Evolutionary conservation across 2,329 filamentous ascomycete genomes (phyloP), one percentile per base, ranked within the genome.

Genomic region (Penicillium sp.): DNA sequence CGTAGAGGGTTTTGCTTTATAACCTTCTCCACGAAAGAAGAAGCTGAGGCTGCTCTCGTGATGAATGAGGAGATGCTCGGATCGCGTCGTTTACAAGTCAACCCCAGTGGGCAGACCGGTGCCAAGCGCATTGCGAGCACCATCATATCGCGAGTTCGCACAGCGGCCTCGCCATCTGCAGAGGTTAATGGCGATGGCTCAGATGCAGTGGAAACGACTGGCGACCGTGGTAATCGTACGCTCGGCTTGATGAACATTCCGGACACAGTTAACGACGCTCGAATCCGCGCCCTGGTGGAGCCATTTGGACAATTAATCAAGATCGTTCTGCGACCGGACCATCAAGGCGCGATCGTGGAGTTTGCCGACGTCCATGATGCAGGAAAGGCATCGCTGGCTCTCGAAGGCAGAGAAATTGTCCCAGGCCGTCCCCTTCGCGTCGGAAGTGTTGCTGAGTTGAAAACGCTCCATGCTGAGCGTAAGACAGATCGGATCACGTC

Each of bases 241-340:
- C 80, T 97, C 45, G 87, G 87, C 9, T 77, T 99, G 26, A 83
- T 96, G 73, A 88, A 92, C 57, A 78, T 99, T 1, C 90, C 94
- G 0, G 94, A 97, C 66, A 97, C 92, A 0, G 84, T 97, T 64
- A 96, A 95, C 59, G 90, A 95, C 65, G 85, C 88, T 1, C 89
- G 92, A 28, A 84, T 99, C 49, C 84, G 84, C 42, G 80, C 85
- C 0, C 76, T 95, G 2, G 85, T 88, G 8, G 87, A 90, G 61
- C 81, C 84, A 1, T 80, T 86, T 42, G 91, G 90, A 0, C 72
- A 80, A 1, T 79, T 96, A 23, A 79, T 86, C 58, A 93, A 92
- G 70, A 79, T 97, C 4, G 80, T 88, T 12, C 79, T 96, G 10
- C 85, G 90, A 42, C 90, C 91, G 1, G 84, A 90, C 54, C 89